These are phyloP conservation scores for Fusarium multiceps DNA, from an alignment of 2,329 filamentous ascomycete genomes.

Conservation along the genomic window DNA sequence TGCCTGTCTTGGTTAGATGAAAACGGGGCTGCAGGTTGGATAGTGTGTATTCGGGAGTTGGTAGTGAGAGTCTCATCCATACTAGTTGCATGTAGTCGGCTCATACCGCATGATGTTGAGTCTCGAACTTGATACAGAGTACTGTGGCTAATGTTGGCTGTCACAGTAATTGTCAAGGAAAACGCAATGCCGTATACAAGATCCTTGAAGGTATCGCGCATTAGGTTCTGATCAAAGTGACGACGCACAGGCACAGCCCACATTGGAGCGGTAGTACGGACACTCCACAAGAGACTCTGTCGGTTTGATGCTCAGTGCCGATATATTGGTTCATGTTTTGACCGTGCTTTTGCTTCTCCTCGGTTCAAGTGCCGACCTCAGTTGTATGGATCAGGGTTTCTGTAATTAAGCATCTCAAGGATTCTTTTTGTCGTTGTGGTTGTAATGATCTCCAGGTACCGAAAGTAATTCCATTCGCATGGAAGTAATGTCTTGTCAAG, in stretches of 20 bases:
- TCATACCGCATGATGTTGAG: slow-evolving; percentile 11
- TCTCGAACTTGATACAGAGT: background rate
- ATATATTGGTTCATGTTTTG: slow-evolving; percentile 8
- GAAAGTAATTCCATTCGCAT: slow-evolving; percentile 1
- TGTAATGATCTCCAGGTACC: slow-evolving; percentile 16
- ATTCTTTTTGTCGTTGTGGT: background rate
- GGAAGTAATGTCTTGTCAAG: slow-evolving; percentile 12
- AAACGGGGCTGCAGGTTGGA: slow-evolving; percentile 19
- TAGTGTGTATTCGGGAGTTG: slow-evolving; percentile 2
- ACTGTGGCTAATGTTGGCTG: background rate
- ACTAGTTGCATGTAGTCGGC: slow-evolving; percentile 9
- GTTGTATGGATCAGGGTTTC: slow-evolving; percentile 2
- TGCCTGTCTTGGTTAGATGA: slow-evolving; percentile 15
- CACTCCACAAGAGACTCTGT: slow-evolving; percentile 24
- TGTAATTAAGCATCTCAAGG: slow-evolving; percentile 3
- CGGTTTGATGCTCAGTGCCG: background rate
- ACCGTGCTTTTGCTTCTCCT: background rate
- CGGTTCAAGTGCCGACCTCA: slow-evolving; percentile 8
- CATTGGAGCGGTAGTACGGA: background rate
- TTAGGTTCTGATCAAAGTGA: slow-evolving; percentile 33
- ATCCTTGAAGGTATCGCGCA: slow-evolving; percentile 17
- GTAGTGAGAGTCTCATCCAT: slow-evolving; percentile 1
- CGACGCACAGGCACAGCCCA: slow-evolving; percentile 21
- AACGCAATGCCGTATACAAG: slow-evolving; percentile 5
- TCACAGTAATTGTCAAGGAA: background rate